Evolutionary conservation across 202 grass and related monocot genomes (phyloP), one percentile per base, ranked within the genome.

Genomic region (Zizania palustris): DNA sequence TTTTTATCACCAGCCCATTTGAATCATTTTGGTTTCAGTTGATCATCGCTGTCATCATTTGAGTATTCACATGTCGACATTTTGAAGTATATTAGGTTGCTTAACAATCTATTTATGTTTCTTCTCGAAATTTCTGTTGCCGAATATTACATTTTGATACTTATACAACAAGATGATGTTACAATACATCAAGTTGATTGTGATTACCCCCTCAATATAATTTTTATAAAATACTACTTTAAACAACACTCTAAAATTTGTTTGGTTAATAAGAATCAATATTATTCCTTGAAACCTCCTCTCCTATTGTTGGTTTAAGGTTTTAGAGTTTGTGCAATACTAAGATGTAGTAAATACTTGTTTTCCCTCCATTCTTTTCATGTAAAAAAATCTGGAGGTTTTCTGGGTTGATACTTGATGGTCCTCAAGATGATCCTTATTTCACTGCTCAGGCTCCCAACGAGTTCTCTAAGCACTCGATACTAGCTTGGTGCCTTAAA

Each of bases 401-500:
- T 20, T 82, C 45, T 65, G 38, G 38, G 37, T 64, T 72, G 71
- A 53, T 51, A 21, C 20, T 64, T 72, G 71, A 53, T 51, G 60
- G 35, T 69, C 16, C 37, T 42, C 35, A 85, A 34, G 56, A 34
- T 73, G 18, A 34, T 78, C 9, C 43, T 74, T 63, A 68, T 6
- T 22, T 45, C 10, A 69, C 40, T 10, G 44, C 14, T 76, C 10
- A 46, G n/a, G n/a, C 18, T 39, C 11, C 20, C n/a, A 63, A 21
- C 60, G 6, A 28, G 39, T 56, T 28, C 67, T 69, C 21, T 62
- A 53, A 85, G 9, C 45, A 74, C 54, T 50, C 39, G 59, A 45
- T 79, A 35, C 41, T 43, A 75, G 34, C 38, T 60, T 73, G 9
- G 9, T 62, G 74, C 83, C 22, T 45, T 63, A 45, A 45, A 68